These are phyloP conservation scores for Astraeus odoratus DNA, from an alignment of 768 basidiomycete genomes.

Conservation along the genomic window DNA sequence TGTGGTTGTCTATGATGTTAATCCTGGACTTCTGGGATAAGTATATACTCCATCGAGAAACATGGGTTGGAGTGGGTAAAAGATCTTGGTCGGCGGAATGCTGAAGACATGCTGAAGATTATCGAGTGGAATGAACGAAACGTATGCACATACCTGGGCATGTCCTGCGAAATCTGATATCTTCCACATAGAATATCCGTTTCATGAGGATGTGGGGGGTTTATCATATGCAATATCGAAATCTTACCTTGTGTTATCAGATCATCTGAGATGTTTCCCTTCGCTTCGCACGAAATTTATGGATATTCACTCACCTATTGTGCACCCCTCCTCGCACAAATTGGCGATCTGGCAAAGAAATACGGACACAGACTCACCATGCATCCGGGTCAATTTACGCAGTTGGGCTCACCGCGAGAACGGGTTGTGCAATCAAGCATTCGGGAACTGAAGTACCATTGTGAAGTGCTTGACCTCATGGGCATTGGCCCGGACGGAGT, in stretches of 20 bases:
- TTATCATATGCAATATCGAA: neutral
- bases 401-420: conserved; percentile 71
- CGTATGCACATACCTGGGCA: conserved; percentile 27
- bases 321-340: conserved; percentile 41
- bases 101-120: conserved; percentile 60
- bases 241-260: conserved; percentile 10
- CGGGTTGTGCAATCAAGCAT: conserved; percentile 71
- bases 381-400: conserved; percentile 86
- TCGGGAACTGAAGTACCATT: conserved; percentile 80
- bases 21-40: conserved; percentile 13
- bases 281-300: conserved; percentile 72
- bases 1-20: neutral
- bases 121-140: conserved; percentile 92
- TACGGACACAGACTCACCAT: conserved; percentile 76
- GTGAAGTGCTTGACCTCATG: conserved; percentile 83
- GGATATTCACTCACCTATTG: conserved; percentile 83
- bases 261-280: conserved; percentile 92
- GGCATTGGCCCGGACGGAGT: conserved; percentile 77
- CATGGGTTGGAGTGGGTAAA: conserved; percentile 80
- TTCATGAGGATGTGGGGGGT: conserved; percentile 63
- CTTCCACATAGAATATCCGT: conserved; percentile 49
- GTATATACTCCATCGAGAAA: conserved; percentile 72
- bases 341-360: conserved; percentile 60
- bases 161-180: neutral
- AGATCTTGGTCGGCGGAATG: conserved; percentile 71